phyloP scores from a whole-genome alignment of 2,329 filamentous ascomycete genomes.

The Penicillium sp. region DNA sequence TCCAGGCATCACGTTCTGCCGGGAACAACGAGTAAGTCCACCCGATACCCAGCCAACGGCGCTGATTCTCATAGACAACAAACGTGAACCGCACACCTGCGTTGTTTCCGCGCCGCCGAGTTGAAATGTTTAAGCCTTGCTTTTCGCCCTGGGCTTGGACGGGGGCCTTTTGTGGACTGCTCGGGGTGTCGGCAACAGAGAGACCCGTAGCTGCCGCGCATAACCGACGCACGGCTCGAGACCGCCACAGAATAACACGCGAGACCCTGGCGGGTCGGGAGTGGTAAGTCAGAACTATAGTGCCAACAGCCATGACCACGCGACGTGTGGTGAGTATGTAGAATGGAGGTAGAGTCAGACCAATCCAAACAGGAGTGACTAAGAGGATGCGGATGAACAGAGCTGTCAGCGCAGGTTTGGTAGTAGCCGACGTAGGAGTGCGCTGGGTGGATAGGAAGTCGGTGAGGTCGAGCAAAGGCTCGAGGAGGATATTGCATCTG shows the following conservation, averaged over 20 bases:
- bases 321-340: constrained; percentile 83
- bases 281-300: constrained; percentile 86
- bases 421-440: constrained; percentile 88
- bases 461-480: constrained; percentile 83
- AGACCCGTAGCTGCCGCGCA: constrained; percentile 77
- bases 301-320: constrained; percentile 81
- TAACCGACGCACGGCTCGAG: constrained; percentile 67
- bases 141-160: constrained; percentile 48
- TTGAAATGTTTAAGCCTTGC: constrained; percentile 49
- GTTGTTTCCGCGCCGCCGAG: constrained; percentile 50
- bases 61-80: constrained; percentile 92
- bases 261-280: constrained; percentile 81
- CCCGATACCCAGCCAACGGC: constrained; percentile 89
- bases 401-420: constrained; percentile 81
- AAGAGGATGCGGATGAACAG: constrained; percentile 87
- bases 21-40: constrained; percentile 92
- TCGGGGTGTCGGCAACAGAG: constrained; percentile 53
- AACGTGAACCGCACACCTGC: constrained; percentile 94
- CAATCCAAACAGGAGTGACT: constrained; percentile 83
- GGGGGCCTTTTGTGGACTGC: constrained; percentile 33
- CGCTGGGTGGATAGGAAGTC: constrained; percentile 91
- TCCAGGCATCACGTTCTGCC: constrained; percentile 89
- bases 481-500: constrained; percentile 86
- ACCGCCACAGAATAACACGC: constrained; percentile 87
- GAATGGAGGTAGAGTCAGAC: constrained; percentile 76